phyloP scores from a whole-genome alignment of 2,329 filamentous ascomycete species.

The Bisporella sp. region DNA sequence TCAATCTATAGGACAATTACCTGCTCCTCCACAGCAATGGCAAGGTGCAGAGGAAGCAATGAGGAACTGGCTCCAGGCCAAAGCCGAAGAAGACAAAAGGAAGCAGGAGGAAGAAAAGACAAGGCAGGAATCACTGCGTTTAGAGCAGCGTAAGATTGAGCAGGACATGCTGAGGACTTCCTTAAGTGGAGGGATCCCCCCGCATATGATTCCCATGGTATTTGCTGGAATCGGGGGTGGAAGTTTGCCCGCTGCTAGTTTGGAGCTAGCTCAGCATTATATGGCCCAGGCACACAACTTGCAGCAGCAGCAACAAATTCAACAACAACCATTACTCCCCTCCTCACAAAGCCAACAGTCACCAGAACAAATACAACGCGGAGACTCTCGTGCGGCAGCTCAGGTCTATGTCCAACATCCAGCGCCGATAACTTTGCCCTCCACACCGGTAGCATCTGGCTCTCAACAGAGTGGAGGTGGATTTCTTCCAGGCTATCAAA shows the following conservation, averaged over 20 bases:
- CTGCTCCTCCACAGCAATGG: constrained; percentile 59
- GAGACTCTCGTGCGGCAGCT: constrained; percentile 38
- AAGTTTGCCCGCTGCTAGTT: constrained; percentile 48
- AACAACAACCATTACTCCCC: constrained; percentile 30
- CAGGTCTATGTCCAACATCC: constrained; percentile 19
- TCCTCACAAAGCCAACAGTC: constrained; percentile 41
- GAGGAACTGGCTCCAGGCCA: constrained; percentile 64
- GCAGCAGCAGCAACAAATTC: constrained; percentile 32
- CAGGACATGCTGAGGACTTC: constrained; percentile 66
- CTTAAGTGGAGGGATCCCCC: constrained; percentile 62
- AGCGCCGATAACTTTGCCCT: constrained; percentile 22
- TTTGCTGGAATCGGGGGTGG: constrained; percentile 67
- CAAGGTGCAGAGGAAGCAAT: constrained; percentile 63
- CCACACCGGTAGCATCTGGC: constrained; percentile 22
- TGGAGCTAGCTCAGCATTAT: constrained; percentile 65
- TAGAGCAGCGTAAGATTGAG: constrained; percentile 68
- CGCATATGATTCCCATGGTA: constrained; percentile 66
- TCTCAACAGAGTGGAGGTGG: constrained; percentile 15
- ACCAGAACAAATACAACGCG: constrained; percentile 47
- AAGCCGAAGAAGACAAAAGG: constrained; percentile 65
- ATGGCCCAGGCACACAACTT: constrained; percentile 45
- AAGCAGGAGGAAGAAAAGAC: constrained; percentile 69
- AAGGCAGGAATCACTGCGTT: constrained; percentile 52
- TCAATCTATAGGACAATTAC: constrained; percentile 46
- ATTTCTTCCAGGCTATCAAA: constrained; percentile 25